Percentiles rank a stretch among this genome's conserved stretches.
Evolutionary conservation across 345 rosid species (phyloP).

Genomic region (Eucalyptus tenuipes): DNA sequence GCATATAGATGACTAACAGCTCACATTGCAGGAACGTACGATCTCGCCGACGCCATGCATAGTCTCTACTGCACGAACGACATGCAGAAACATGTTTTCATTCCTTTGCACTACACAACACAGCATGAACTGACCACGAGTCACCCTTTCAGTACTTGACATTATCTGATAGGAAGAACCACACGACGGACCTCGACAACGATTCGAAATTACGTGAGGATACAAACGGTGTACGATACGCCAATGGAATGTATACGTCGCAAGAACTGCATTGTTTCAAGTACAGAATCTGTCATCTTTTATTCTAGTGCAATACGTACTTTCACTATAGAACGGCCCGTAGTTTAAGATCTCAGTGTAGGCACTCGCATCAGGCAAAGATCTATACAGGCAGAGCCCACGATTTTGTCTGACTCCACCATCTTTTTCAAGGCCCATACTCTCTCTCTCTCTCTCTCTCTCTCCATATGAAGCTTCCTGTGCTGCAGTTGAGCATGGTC

Average conservation of each 20-base stretch:
- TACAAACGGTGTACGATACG: background rate
- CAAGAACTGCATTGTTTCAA: background rate
- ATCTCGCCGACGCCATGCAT: background rate
- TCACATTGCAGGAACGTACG: background rate
- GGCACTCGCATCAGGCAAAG: background rate
- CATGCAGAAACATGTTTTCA: background rate
- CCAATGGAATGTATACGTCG: background rate
- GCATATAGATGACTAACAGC: background rate
- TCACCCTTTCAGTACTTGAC: background rate
- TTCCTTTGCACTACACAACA: background rate
- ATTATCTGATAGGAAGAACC: background rate
- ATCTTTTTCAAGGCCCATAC: background rate
- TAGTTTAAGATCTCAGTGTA: background rate
- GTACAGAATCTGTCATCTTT: background rate
- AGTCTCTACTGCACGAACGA: background rate
- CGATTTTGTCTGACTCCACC: background rate
- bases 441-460: background rate
- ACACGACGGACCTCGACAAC: background rate
- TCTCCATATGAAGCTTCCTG: background rate
- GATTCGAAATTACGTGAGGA: background rate
- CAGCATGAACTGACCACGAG: background rate
- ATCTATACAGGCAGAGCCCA: background rate
- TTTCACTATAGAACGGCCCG: background rate
- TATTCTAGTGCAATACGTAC: background rate
- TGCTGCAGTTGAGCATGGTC: background rate